Conservation (phyloP, 148 eudicot genomes). For the Fallopia convolvulus region DNA sequence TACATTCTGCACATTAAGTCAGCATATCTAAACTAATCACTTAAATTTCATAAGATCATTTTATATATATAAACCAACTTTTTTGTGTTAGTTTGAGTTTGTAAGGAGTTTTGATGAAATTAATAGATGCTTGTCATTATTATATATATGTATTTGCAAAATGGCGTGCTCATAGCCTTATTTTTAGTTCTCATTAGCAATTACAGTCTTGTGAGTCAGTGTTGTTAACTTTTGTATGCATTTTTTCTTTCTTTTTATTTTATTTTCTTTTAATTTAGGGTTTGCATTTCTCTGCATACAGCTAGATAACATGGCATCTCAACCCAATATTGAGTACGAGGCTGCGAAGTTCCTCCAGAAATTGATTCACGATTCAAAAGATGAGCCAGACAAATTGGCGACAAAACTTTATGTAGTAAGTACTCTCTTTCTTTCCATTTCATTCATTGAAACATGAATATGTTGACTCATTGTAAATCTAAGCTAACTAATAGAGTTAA, state of each 20-base stretch:
- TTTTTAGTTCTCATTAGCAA: neutral
- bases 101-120: neutral
- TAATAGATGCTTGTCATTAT: neutral
- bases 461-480: neutral
- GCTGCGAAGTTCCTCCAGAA: conserved; percentile 95
- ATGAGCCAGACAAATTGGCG: conserved; percentile 93
- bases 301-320: conserved; percentile 44
- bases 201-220: neutral
- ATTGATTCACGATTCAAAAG: conserved; percentile 92
- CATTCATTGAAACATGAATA: neutral
- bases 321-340: conserved; percentile 81
- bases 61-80: neutral
- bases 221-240: neutral
- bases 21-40: neutral
- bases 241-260: neutral
- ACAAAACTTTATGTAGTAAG: conserved; percentile 86
- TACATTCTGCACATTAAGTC: neutral
- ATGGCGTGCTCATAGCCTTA: neutral
- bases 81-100: neutral
- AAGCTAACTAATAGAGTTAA: neutral
- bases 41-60: neutral
- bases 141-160: neutral
- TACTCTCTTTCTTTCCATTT: conserved; percentile 6
- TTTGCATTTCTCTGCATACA: neutral
- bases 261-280: neutral